Base-by-base conservation (phyloP, 208 protist genomes). In the Entamoeba dispar region DNA sequence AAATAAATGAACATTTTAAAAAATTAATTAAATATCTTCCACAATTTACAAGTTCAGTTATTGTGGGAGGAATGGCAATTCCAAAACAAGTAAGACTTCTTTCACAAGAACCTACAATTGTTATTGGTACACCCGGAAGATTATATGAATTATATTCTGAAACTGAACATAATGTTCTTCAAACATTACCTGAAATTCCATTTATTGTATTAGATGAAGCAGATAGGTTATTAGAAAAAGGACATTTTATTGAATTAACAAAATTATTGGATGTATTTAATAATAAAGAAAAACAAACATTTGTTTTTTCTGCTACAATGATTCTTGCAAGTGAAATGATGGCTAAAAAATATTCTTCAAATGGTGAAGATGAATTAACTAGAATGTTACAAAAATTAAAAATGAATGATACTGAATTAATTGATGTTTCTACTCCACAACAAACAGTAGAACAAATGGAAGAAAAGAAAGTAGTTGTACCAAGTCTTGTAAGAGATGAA, bases 121-220 rank as follows among this genome's bases (percentile, higher is more conserved):
- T 95, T n/a, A 92, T 95, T 31, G 94, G 91, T 31, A 95, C 94
- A 4, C 94, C 94, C 31, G 94, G 94, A 34, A 31, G 94, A 38
- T 49, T 95, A 19, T 34, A 92, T 55, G 94, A 95, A 52, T 94
- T 95, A 34, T 34, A 95, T n/a, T 31, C 7, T 15, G 77, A 92
- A 14, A 69, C 73, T 7, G 14, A 52, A 12, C 3, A 6, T 61
- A 98, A 99, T 93, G 97, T 97, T 38, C 97, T 97, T 2, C 43
- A 55, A 8, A 43, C 49, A 43, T 49, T 92, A 52, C 19, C n/a
- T 50, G 34, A 7, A 31, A 57, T 50, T 15, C 47, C 19, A 10
- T 94, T n/a, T n/a, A 94, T 69, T 27, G 49, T 92, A 17, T 27
- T 92, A 55, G 91, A 92, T 92, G 91, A 92, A 92, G 91, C 91